These are phyloP conservation scores for Penicillium lagena DNA, from an alignment of 495 filamentous ascomycete species.

Conservation along the genomic window DNA sequence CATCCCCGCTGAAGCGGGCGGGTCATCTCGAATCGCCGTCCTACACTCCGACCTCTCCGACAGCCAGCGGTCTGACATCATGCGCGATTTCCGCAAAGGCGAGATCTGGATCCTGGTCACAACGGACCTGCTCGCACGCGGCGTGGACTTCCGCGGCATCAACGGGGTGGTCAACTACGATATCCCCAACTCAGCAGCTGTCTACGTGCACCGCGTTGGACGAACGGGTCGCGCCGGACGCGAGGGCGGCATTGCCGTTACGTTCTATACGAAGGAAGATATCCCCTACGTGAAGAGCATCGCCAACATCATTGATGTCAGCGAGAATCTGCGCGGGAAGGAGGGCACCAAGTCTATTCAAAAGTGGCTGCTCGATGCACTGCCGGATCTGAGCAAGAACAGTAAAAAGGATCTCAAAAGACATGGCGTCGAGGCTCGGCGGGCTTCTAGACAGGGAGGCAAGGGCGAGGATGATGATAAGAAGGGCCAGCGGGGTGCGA, in stretches of 20 bases:
- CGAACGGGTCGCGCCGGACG: slow-evolving; percentile 85
- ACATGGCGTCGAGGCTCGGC: slow-evolving; percentile 72
- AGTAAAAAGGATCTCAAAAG: slow-evolving; percentile 76
- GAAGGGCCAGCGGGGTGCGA: slow-evolving; percentile 27
- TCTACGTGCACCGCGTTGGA: slow-evolving; percentile 90
- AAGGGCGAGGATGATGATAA: slow-evolving; percentile 34
- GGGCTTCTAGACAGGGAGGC: slow-evolving; percentile 35
- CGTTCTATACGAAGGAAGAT: slow-evolving; percentile 92
- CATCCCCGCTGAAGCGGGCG: slow-evolving; percentile 81
- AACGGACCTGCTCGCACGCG: slow-evolving; percentile 84
- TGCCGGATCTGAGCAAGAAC: slow-evolving; percentile 77
- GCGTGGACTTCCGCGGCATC: slow-evolving; percentile 85
- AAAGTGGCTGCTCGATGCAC: slow-evolving; percentile 82
- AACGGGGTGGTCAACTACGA: slow-evolving; percentile 97
- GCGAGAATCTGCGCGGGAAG: slow-evolving; percentile 55
- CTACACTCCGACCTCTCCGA: slow-evolving; percentile 85
- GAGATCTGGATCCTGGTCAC: slow-evolving; percentile 96
- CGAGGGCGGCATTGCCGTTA: slow-evolving; percentile 85
- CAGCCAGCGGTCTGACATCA: slow-evolving; percentile 64
- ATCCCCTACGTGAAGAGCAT: slow-evolving; percentile 85
- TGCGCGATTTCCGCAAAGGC: slow-evolving; percentile 83
- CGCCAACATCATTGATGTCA: slow-evolving; percentile 82
- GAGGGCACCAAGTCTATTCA: slow-evolving; percentile 51
- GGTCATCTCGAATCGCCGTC: slow-evolving; percentile 78
- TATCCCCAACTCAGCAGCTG: slow-evolving; percentile 77